Evolutionary conservation across 306 rosid genomes (phyloP), one percentile per base, ranked within the genome.

Genomic region (Inga laurina): DNA sequence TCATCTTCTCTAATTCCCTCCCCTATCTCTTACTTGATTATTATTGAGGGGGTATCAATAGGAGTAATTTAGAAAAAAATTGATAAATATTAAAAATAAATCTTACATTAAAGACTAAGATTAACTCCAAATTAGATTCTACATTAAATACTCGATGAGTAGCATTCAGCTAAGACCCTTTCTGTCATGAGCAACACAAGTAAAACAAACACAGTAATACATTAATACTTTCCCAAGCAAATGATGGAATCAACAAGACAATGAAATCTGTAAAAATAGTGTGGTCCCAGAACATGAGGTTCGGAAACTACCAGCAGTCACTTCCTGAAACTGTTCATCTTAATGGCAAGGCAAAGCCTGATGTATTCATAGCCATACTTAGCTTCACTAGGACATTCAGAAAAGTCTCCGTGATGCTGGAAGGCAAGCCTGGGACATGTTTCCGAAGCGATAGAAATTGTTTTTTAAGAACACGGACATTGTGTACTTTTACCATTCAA

Each of bases 231-330:
- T 35, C 45, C 24, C 22, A 35, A 8, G 72, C 72, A 67, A 67
- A 35, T 2, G 19, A 67, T 67, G 72, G 45, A 15, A 67, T 18
- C 72, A 3, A 7, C 46, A 16, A 7, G 71, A 71, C 68, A 81
- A 72, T 45, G 34, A 44, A 72, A 85, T 77, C 16, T 62, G 75
- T 62, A 81, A 78, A 73, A 81, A 64, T 8, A 77, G 16, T 32
- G 43, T 11, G 72, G 59, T 64, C 72, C 82, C 82, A 81, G 46
- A 81, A 77, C 24, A 27, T 16, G 56, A 85, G 79, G 80, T 81
- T 73, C 34, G 35, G 76, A 81, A 71, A 44, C 71, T 64, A 35
- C 68, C 69, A 49, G 73, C 41, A 69, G 57, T 67, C 77, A 79
- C 54, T 75, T 65, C 82, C 52, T 81, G 74, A 81, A 79, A 71